phyloP scores from a whole-genome alignment of 129 eudicot genomes.

The Flaveria sonorensis region DNA sequence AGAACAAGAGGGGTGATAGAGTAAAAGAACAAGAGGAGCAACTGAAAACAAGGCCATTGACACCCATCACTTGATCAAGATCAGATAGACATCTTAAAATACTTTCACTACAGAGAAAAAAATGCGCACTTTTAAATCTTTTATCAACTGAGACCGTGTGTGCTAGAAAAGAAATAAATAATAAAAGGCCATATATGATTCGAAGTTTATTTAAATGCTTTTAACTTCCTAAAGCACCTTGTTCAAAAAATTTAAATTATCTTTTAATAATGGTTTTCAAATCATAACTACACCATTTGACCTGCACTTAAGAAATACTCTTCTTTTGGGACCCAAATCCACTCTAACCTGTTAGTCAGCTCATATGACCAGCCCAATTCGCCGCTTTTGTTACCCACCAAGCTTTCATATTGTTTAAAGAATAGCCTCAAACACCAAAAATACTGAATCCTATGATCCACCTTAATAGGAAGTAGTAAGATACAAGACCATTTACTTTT shows the following conservation, averaged over 20 bases:
- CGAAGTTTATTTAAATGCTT: background rate
- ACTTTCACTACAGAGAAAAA: background rate
- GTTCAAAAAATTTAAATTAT: background rate
- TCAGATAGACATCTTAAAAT: constrained; percentile 18
- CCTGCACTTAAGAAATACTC: background rate
- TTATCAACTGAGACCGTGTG: background rate
- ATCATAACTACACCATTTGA: background rate
- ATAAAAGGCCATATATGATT: background rate
- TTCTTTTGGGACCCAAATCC: background rate
- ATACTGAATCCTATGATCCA: background rate
- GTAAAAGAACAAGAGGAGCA: background rate
- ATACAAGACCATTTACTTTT: constrained; percentile 10
- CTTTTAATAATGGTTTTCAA: background rate
- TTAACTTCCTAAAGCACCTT: background rate
- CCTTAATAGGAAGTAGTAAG: constrained; percentile 21
- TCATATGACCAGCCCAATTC: constrained; percentile 7
- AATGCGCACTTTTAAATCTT: background rate
- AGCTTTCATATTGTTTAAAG: background rate
- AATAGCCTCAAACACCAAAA: background rate
- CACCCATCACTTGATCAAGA: constrained; percentile 22
- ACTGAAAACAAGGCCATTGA: constrained; percentile 8
- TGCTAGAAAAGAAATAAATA: constrained; percentile 1
- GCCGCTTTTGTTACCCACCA: constrained; percentile 17
- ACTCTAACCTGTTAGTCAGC: background rate
- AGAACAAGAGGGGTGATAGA: background rate